Conservation (phyloP, 495 filamentous ascomycete genomes). For the Friedmanniomyces simplex region DNA sequence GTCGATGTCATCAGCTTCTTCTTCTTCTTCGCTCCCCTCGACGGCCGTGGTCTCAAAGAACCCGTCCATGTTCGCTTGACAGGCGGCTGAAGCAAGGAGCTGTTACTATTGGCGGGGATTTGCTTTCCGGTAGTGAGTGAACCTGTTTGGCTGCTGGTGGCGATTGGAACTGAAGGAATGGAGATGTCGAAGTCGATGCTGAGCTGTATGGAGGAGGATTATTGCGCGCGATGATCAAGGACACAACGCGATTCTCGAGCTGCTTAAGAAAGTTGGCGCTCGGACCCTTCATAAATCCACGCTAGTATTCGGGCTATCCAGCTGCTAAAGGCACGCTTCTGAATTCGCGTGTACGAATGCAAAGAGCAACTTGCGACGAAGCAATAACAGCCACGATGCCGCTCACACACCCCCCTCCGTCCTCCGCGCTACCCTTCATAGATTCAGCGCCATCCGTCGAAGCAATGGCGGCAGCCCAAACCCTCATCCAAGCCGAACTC, state of each 20-base stretch:
- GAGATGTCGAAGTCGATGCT: no score
- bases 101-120: neutral
- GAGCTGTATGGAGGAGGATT: no score
- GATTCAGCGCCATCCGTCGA: conserved; percentile 12
- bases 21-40: conserved; percentile 81
- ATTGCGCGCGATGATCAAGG: no score
- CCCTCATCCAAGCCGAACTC: conserved; percentile 21
- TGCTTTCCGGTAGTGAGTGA: neutral
- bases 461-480: conserved; percentile 15
- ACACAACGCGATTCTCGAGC: no score
- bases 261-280: no score
- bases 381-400: conserved; percentile 14
- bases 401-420: conserved; percentile 13
- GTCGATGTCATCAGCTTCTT: conserved; percentile 74
- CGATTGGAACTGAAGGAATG: no score
- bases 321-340: no score
- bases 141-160: no score
- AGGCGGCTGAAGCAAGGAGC: neutral
- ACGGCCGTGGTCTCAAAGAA: conserved; percentile 76
- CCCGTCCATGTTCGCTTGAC: conserved; percentile 11
- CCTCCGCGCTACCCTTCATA: conserved; percentile 16
- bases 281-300: no score
- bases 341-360: no score
- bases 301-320: no score
- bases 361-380: neutral